These are phyloP conservation scores for Melastoma candidum DNA, from an alignment of 441 rosid species.

Conservation along the genomic window DNA sequence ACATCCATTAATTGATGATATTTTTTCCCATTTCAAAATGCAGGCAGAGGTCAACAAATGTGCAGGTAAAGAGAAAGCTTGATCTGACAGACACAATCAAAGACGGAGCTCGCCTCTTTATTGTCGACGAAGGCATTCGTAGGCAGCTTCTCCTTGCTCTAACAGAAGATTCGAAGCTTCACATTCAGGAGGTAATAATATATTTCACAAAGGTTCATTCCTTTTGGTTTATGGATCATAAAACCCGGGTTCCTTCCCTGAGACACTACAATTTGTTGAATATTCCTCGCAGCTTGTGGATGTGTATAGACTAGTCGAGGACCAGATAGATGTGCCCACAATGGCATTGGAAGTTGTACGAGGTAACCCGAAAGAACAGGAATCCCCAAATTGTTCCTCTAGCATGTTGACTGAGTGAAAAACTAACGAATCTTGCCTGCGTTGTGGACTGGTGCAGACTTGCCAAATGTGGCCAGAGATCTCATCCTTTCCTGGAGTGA, in stretches of 20 bases:
- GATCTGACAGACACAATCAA: constrained; percentile 82
- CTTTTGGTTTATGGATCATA: too few species aligned
- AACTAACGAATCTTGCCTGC: too few species aligned
- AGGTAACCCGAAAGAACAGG: constrained; percentile 31
- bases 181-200: constrained; percentile 64
- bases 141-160: constrained; percentile 84
- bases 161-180: constrained; percentile 94
- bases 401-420: not conserved
- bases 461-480: constrained; percentile 64
- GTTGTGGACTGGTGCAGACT: constrained; percentile 31
- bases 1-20: constrained; percentile 1
- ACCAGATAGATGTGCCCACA: constrained; percentile 61
- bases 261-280: constrained; percentile 1
- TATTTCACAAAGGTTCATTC: not conserved
- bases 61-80: constrained; percentile 42
- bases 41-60: constrained; percentile 41
- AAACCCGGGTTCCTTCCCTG: too few species aligned
- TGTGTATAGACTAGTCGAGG: constrained; percentile 79
- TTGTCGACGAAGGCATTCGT: constrained; percentile 75
- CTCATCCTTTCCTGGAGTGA: constrained; percentile 72
- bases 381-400: not conserved
- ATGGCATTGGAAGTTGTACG: constrained; percentile 60
- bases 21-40: not conserved
- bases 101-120: constrained; percentile 90
- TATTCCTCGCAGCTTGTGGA: constrained; percentile 61